These are phyloP conservation scores for Aspergillus sergii DNA, from an alignment of 2,329 filamentous ascomycete species.

Conservation along the genomic window DNA sequence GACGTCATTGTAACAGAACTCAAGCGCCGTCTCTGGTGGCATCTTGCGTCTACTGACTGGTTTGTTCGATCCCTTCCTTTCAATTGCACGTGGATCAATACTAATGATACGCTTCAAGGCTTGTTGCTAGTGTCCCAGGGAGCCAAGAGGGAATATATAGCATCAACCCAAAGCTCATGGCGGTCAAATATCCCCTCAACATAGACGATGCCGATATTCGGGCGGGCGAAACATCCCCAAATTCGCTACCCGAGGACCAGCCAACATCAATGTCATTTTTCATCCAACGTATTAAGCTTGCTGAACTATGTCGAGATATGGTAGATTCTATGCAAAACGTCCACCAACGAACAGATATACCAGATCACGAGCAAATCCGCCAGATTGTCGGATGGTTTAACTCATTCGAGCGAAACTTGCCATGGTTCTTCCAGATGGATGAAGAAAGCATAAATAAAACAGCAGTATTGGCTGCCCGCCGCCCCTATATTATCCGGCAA, in stretches of 20 bases:
- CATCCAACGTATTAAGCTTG: not conserved
- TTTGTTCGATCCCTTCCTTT: not conserved
- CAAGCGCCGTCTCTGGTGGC: conserved; percentile 5
- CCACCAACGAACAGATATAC: not conserved
- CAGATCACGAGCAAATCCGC: not conserved
- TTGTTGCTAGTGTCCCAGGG: not conserved
- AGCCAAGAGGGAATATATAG: not conserved
- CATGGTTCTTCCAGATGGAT: not conserved
- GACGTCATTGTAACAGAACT: not conserved
- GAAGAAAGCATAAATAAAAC: not conserved
- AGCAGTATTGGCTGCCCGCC: not conserved
- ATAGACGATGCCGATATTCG: not conserved
- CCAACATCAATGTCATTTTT: conserved; percentile 5
- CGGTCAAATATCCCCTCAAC: not conserved
- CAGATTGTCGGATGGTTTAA: not conserved
- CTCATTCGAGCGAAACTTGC: not conserved
- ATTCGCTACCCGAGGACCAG: not conserved
- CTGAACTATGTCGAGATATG: conserved; percentile 1
- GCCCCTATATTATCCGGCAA: not conserved
- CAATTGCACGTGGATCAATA: not conserved
- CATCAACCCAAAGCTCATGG: not conserved
- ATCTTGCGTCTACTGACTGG: conserved; percentile 4
- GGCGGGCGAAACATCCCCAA: not conserved
- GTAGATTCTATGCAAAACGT: not conserved
- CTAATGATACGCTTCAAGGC: not conserved